Evolutionary conservation across 208 protist species (phyloP).

Genomic region (Kentomonas sorsogonicus): DNA sequence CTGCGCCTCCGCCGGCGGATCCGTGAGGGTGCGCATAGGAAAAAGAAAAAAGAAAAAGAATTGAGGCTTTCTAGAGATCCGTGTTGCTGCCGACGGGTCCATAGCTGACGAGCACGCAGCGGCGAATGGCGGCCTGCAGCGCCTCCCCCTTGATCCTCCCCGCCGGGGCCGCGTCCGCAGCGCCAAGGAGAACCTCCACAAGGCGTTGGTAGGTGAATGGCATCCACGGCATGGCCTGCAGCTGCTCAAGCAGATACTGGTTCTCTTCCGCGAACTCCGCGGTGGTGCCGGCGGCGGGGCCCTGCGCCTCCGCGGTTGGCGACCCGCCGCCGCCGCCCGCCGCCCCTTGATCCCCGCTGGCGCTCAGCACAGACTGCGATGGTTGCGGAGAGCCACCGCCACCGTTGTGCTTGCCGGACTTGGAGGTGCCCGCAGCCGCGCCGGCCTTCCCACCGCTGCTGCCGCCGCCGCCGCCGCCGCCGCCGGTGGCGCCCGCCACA

Average conservation of each 20-base stretch:
- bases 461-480: not conserved
- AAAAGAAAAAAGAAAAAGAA: too few species aligned
- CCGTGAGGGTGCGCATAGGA: too few species aligned
- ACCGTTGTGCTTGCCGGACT: not conserved
- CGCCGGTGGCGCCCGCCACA: not conserved
- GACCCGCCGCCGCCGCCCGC: not conserved
- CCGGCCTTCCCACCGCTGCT: not conserved
- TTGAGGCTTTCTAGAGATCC: too few species aligned
- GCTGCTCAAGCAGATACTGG: slow-evolving; percentile 70
- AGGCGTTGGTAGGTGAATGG: slow-evolving; percentile 75
- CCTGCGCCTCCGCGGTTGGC: slow-evolving; percentile 9
- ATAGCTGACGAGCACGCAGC: slow-evolving; percentile 67
- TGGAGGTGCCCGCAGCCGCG: not conserved
- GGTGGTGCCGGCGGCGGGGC: slow-evolving; percentile 27
- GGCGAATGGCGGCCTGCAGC: slow-evolving; percentile 63
- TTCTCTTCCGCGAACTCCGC: slow-evolving; percentile 73
- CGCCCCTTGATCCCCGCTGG: not conserved
- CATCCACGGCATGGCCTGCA: slow-evolving; percentile 45
- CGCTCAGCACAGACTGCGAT: too few species aligned
- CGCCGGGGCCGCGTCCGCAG: slow-evolving; percentile 42
- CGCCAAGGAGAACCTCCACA: slow-evolving; percentile 71
- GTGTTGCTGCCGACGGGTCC: slow-evolving; percentile 31
- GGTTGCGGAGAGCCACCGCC: too few species aligned
- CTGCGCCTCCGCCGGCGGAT: too few species aligned
- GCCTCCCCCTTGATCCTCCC: slow-evolving; percentile 50